Evolutionary conservation across 169 alveolate species (phyloP).

Genomic region (Eimeria falciformis): DNA sequence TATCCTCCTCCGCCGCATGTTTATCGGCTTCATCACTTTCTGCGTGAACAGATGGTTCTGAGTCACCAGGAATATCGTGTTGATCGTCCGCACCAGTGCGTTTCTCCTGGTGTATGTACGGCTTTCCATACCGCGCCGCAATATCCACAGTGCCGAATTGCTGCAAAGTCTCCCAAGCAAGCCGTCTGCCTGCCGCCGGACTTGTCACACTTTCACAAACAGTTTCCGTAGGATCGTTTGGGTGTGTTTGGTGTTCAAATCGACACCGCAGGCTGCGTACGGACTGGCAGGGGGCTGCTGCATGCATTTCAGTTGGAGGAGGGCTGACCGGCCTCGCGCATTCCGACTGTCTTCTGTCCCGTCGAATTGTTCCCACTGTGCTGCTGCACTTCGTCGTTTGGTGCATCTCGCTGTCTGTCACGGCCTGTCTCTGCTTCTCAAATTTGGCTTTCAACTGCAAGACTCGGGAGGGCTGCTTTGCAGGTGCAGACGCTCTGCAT

Average conservation of each 20-base stretch:
- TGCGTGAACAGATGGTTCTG: no score
- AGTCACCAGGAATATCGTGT: no score
- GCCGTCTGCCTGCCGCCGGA: no score
- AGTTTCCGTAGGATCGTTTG: not conserved
- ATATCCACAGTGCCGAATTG: conserved; percentile 36
- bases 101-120: not conserved
- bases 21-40: no score
- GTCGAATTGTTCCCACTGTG: not conserved
- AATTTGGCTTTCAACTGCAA: not conserved
- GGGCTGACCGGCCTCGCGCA: not conserved
- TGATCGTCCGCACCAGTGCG: not conserved
- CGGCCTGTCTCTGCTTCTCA: not conserved
- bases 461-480: not conserved
- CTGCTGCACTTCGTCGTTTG: not conserved
- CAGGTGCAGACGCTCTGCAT: no score
- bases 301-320: not conserved
- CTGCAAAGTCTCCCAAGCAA: not conserved
- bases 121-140: conserved; percentile 47
- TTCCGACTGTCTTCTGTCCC: not conserved
- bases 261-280: not conserved
- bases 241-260: not conserved
- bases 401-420: not conserved
- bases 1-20: no score
- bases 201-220: not conserved
- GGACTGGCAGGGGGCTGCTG: not conserved